Conservation (phyloP, 805 yeast genomes). For the Cephaloascus fragrans region DNA sequence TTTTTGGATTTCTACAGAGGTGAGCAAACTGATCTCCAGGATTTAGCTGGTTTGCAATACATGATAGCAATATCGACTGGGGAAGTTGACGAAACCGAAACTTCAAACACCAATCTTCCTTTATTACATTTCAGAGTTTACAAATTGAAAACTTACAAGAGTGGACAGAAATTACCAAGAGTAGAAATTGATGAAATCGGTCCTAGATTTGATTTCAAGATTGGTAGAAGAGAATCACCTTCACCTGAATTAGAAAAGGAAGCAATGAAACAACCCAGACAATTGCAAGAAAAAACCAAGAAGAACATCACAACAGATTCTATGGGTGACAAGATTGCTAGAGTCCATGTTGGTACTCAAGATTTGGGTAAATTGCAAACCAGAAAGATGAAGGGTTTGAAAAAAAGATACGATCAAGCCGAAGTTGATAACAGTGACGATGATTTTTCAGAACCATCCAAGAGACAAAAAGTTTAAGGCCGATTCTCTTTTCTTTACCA, state of each 20-base stretch:
- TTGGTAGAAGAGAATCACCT: slow-evolving; percentile 80
- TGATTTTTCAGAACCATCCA: slow-evolving; percentile 30
- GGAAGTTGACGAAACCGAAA: slow-evolving; percentile 67
- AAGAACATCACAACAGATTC: slow-evolving; percentile 83
- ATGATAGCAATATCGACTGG: slow-evolving; percentile 74
- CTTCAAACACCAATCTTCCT: slow-evolving; percentile 57
- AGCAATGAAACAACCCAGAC: slow-evolving; percentile 73
- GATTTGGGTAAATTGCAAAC: slow-evolving; percentile 87
- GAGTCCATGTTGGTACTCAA: slow-evolving; percentile 93
- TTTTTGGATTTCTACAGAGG: slow-evolving; percentile 90
- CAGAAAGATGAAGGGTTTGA: slow-evolving; percentile 97
- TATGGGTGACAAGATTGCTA: slow-evolving; percentile 95
- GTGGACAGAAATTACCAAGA: slow-evolving; percentile 86
- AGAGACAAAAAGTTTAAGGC: not conserved
- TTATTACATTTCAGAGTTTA: slow-evolving; percentile 85
- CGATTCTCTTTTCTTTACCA: no score
- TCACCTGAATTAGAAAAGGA: slow-evolving; percentile 86
- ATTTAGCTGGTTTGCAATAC: slow-evolving; percentile 91
- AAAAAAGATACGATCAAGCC: slow-evolving; percentile 72
- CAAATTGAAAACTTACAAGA: slow-evolving; percentile 67
- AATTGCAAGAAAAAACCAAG: slow-evolving; percentile 69
- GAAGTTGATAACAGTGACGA: slow-evolving; percentile 44
- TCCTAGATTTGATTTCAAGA: slow-evolving; percentile 85
- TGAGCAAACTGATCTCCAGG: slow-evolving; percentile 70
- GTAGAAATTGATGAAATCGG: slow-evolving; percentile 93